Percentiles rank a stretch among this genome's conserved stretches.
Evolutionary conservation across 176 grass and related monocot genomes (phyloP).

Genomic region (Bolboschoenus planiculmis): DNA sequence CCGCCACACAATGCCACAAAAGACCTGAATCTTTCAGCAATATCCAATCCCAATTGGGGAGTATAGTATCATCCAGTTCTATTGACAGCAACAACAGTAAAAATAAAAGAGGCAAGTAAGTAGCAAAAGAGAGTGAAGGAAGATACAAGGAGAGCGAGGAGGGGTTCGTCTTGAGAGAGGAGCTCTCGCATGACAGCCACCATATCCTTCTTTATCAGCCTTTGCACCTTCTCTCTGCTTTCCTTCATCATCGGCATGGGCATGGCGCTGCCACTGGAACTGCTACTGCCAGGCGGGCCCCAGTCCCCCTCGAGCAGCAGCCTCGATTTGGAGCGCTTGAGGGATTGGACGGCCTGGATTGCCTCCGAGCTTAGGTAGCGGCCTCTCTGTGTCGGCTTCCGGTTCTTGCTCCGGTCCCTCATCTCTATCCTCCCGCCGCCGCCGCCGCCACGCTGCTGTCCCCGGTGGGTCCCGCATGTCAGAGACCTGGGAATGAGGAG

Average conservation of each 20-base stretch:
- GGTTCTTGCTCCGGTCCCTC: slow-evolving; percentile 87
- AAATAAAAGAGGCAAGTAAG: not conserved
- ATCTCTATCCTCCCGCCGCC: slow-evolving; percentile 29
- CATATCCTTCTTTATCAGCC: slow-evolving; percentile 75
- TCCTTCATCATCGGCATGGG: too few relatives aligned
- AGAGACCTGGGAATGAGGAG: not conserved
- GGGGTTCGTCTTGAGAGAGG: slow-evolving; percentile 54
- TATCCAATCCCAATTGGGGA: too few relatives aligned
- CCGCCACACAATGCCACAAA: too few relatives aligned
- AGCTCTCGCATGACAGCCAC: slow-evolving; percentile 80
- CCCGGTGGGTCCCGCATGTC: not conserved
- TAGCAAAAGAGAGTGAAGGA: not conserved
- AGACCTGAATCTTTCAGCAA: too few relatives aligned
- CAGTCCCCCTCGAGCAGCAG: not conserved
- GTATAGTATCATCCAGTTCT: not conserved
- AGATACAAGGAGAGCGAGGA: slow-evolving; percentile 58
- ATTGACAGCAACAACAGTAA: not conserved
- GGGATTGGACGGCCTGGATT: slow-evolving; percentile 70
- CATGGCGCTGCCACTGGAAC: too few relatives aligned
- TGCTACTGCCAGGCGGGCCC: slow-evolving; percentile 13
- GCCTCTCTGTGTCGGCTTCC: slow-evolving; percentile 70
- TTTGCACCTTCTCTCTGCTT: slow-evolving; percentile 60
- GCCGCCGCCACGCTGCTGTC: not conserved
- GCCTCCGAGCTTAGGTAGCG: slow-evolving; percentile 94
- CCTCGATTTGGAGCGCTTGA: slow-evolving; percentile 42